phyloP scores from a whole-genome alignment of 768 basidiomycete genomes.

The Agrocybe praecox region DNA sequence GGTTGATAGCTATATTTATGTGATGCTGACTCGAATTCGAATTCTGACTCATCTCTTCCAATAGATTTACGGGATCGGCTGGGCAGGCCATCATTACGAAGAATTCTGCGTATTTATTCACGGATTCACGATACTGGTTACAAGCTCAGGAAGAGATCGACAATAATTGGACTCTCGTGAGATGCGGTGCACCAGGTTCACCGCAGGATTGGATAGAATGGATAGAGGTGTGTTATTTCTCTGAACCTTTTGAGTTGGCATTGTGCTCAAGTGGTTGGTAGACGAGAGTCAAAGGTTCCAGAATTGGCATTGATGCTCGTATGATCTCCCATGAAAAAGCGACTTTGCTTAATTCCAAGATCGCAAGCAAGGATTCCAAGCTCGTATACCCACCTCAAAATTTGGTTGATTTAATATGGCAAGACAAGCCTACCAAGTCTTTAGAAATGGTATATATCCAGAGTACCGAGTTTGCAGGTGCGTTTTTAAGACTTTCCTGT shows the following conservation, averaged over 20 bases:
- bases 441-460: conserved; percentile 68
- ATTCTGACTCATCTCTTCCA: conserved; percentile 2
- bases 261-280: conserved; percentile 5
- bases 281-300: conserved; percentile 43
- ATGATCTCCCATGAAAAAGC: conserved; percentile 80
- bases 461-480: conserved; percentile 69
- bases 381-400: conserved; percentile 84
- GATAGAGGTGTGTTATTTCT: conserved; percentile 49
- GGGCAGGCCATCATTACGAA: conserved; percentile 74
- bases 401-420: conserved; percentile 82
- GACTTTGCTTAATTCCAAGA: conserved; percentile 55
- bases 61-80: conserved; percentile 44
- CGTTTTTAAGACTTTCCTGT: conserved; percentile 6
- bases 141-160: conserved; percentile 76
- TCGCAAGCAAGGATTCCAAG: conserved; percentile 58
- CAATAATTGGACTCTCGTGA: conserved; percentile 70
- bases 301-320: conserved; percentile 84
- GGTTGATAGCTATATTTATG: conserved; percentile 23
- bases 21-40: not conserved
- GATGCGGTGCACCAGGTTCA: conserved; percentile 51
- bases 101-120: conserved; percentile 70
- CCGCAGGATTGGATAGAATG: conserved; percentile 82
- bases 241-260: not conserved
- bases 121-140: conserved; percentile 83
- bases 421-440: conserved; percentile 71